Conservation (phyloP, 179 eudicot species). For the Gypsophila paniculata region DNA sequence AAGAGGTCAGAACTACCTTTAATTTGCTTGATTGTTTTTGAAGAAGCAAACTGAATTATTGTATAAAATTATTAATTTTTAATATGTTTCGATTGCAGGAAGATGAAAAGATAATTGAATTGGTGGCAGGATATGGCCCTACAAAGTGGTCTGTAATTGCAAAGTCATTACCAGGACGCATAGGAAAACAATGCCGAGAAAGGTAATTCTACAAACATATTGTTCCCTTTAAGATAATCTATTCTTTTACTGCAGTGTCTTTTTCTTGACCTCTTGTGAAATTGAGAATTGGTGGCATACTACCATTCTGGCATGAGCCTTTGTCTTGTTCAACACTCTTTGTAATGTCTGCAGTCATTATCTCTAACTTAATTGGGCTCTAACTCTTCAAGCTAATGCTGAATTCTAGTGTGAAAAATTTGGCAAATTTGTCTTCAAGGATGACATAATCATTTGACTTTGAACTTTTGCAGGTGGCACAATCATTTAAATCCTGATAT, state of each 20-base stretch:
- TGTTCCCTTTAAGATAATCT: background rate
- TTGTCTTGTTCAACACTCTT: background rate
- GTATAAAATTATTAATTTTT: constrained; percentile 2
- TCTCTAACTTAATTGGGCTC: background rate
- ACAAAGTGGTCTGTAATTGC: constrained; percentile 97
- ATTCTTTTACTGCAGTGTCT: background rate
- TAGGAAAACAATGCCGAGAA: constrained; percentile 98
- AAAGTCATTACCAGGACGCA: constrained; percentile 88
- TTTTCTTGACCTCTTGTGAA: background rate
- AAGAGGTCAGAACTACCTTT: constrained; percentile 51
- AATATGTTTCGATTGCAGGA: constrained; percentile 43
- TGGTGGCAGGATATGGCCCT: constrained; percentile 86
- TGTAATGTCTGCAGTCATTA: background rate
- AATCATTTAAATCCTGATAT: constrained; percentile 95
- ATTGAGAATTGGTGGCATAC: background rate
- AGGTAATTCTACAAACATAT: constrained; percentile 41
- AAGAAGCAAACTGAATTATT: background rate
- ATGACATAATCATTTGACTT: background rate
- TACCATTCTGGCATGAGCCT: background rate
- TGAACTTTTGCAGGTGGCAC: constrained; percentile 72
- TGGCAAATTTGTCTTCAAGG: background rate
- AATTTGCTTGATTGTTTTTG: background rate
- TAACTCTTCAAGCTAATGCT: too few relatives aligned
- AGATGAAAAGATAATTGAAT: constrained; percentile 74
- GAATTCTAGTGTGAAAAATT: background rate